These are phyloP conservation scores for Rhodamnia argentea DNA, from an alignment of 345 rosid species.

Conservation along the genomic window DNA sequence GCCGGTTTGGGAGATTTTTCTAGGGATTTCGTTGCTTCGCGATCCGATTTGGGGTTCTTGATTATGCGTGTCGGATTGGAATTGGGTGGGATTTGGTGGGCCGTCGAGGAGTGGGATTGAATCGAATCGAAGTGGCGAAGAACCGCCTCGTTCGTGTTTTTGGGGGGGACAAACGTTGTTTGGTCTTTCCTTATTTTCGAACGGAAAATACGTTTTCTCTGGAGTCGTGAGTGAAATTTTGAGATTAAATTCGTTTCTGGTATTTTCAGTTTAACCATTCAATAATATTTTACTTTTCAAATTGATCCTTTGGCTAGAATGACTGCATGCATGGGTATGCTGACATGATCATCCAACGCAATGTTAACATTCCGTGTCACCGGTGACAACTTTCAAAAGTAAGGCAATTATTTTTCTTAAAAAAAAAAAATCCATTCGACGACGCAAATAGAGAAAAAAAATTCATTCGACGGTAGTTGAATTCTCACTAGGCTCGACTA, in stretches of 20 bases:
- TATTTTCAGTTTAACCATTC: not conserved
- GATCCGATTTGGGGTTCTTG: not conserved
- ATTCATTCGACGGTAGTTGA: not conserved
- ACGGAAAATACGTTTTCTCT: not conserved
- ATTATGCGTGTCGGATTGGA: too few relatives aligned
- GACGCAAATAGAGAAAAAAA: not conserved
- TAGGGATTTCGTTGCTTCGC: not conserved
- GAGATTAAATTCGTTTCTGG: not conserved
- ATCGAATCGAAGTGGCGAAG: not conserved
- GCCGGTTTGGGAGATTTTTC: not conserved
- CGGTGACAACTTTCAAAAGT: not conserved
- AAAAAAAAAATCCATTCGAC: not conserved
- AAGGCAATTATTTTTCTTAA: not conserved
- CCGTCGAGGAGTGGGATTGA: too few relatives aligned
- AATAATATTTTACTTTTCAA: not conserved
- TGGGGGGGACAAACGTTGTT: not conserved
- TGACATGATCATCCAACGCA: too few relatives aligned
- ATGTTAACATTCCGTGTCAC: not conserved
- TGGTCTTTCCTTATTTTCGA: not conserved
- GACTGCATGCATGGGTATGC: not conserved
- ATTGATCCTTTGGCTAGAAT: not conserved
- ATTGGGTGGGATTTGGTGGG: too few relatives aligned
- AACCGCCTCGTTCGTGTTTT: not conserved
- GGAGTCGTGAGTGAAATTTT: not conserved
- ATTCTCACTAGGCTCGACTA: not conserved